Percentiles rank a stretch among this genome's conserved stretches.
These are phyloP conservation scores for Fusarium musae DNA, from an alignment of 2,329 filamentous ascomycete species.

Conservation along the genomic window DNA sequence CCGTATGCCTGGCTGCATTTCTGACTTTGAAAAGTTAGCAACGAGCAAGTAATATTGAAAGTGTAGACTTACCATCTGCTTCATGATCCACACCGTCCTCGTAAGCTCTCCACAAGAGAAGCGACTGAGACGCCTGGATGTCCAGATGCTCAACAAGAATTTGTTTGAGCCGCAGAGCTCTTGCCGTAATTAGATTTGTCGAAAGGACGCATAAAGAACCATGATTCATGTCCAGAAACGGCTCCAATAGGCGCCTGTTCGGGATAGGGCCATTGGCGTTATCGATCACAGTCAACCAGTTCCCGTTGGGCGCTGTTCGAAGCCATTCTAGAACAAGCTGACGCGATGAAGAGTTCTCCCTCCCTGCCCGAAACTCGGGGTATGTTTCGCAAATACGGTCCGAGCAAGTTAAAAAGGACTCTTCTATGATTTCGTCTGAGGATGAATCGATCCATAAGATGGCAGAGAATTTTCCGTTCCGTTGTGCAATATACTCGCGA, in stretches of 20 bases:
- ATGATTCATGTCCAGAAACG: not conserved
- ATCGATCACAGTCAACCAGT: not conserved
- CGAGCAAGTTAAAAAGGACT: not conserved
- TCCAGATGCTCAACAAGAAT: not conserved
- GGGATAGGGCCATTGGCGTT: not conserved
- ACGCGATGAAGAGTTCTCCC: not conserved
- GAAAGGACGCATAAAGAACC: not conserved
- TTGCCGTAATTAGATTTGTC: not conserved
- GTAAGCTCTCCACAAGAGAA: not conserved
- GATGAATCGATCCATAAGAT: not conserved
- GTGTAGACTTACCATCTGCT: not conserved
- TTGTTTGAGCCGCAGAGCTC: accelerated
- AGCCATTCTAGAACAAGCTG: not conserved
- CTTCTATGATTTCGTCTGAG: not conserved
- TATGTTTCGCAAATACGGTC: no score
- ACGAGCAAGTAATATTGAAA: no score
- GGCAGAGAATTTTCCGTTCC: not conserved
- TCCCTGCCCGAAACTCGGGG: not conserved
- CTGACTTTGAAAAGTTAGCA: not conserved
- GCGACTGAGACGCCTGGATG: not conserved
- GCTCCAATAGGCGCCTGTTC: not conserved
- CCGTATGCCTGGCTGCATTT: not conserved
- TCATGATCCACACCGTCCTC: accelerated
- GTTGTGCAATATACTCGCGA: not conserved
- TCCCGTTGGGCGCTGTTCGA: not conserved